Base-by-base conservation (phyloP, 2,329 filamentous ascomycete species). In the Cladophialophora yegresii region DNA sequence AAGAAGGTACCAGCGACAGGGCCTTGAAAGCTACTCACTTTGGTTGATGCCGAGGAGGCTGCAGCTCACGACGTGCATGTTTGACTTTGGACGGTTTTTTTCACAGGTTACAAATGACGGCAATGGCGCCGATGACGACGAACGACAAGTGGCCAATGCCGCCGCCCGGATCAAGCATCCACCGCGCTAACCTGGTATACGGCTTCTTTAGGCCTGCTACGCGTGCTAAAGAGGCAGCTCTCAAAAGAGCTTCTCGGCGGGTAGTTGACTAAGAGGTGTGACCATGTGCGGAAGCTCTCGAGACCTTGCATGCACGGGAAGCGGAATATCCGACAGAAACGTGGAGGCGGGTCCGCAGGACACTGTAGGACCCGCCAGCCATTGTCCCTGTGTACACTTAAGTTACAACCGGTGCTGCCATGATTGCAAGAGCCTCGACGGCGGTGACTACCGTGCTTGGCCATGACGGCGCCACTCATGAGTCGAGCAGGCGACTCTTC, bases 321-420 rank as follows among this genome's bases (percentile, higher is more conserved):
- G 8, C 30, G 55, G 3, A 47, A 22, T 12, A 28, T 12, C 32
- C 30, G 22, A 49, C 22, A 30, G 43, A 58, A 58, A 58, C 56
- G 56, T 58, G 56, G 57, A 59, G 57, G 57, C 26, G 30, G 57
- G 26, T 51, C 57, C 16, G 50, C 16, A 54, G 20, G 10, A 23
- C 26, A 28, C 3, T 28, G 26, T 28, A 3, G 6, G 26, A 6
- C 26, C 45, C 23, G 4, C 20, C 20, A 22, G 23, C 20, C 20
- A 7, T 26, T 49, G 47, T 50, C 47, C 3, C 23, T 50, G 9
- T n/a, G 10, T 3, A 22, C 6, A 49, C 47, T 28, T 28, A 2
- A 12, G 4, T 50, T 26, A 13, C 47, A 9, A 16, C 22, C 9
- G 22, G 47, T 43, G 16, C 36, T 43, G 47, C 3, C 22, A 50